Evolutionary conservation across 2,329 filamentous ascomycete species (phyloP).

Genomic region (Dactylonectria macrodidyma): DNA sequence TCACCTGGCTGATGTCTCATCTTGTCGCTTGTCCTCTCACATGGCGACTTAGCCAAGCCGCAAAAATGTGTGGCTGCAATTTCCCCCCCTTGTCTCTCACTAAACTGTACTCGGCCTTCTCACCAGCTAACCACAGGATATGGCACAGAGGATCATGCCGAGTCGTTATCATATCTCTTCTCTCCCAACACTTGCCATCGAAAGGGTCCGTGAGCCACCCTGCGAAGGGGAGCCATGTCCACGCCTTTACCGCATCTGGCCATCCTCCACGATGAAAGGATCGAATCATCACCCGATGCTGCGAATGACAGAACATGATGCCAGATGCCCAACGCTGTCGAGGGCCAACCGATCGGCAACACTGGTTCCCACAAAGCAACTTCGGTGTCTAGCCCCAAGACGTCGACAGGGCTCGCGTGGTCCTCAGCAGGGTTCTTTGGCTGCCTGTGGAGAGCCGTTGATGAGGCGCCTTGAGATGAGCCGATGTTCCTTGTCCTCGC

Average conservation of each 20-base stretch:
- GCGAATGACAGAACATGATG: slow-evolving; percentile 16
- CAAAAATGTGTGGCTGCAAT: slow-evolving; percentile 18
- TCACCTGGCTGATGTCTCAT: slow-evolving; percentile 15
- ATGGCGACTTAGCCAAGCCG: slow-evolving; percentile 3
- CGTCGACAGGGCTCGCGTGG: not conserved
- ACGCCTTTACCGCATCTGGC: slow-evolving; percentile 14
- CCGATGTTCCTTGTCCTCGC: slow-evolving; percentile 21
- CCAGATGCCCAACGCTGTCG: slow-evolving; percentile 9
- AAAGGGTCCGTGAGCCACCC: slow-evolving; percentile 18
- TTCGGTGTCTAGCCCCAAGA: slow-evolving; percentile 10
- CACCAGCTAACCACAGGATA: slow-evolving; percentile 1
- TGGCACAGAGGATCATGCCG: not conserved
- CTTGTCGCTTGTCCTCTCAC: slow-evolving; percentile 9
- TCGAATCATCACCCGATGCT: slow-evolving; percentile 28
- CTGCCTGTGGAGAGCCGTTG: slow-evolving; percentile 29
- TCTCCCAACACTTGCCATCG: not conserved
- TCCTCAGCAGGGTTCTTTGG: not conserved
- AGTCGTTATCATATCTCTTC: slow-evolving; percentile 13
- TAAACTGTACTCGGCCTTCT: not conserved
- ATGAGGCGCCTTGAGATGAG: slow-evolving; percentile 28
- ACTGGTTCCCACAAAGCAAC: slow-evolving; percentile 3
- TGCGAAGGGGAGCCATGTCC: slow-evolving; percentile 3
- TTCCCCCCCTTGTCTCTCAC: slow-evolving; percentile 6
- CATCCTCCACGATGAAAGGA: slow-evolving; percentile 20
- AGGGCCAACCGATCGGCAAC: not conserved